Percentiles rank a stretch among this genome's conserved stretches.
phyloP scores from a whole-genome alignment of 2,329 filamentous ascomycete genomes.

The Cadophora sp. region DNA sequence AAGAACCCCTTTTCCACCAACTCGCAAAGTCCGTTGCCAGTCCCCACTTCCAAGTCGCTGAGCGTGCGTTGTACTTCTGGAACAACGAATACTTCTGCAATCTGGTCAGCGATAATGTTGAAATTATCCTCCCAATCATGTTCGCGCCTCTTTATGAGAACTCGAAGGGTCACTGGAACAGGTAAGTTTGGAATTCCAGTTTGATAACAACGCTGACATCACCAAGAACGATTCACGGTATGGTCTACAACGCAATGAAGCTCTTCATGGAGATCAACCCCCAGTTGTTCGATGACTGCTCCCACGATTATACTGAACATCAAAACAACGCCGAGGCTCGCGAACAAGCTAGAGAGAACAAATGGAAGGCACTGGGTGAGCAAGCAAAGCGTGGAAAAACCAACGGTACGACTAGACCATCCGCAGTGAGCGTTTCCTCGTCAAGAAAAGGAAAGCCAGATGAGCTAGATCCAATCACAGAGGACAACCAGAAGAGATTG shows the following conservation, averaged over 20 bases:
- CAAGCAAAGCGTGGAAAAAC: constrained; percentile 75
- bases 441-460: constrained; percentile 62
- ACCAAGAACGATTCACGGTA: constrained; percentile 92
- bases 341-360: constrained; percentile 80
- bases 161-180: constrained; percentile 98
- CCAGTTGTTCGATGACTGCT: constrained; percentile 97
- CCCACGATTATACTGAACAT: constrained; percentile 95
- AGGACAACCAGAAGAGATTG: constrained; percentile 85
- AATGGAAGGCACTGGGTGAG: constrained; percentile 87
- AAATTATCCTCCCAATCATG: constrained; percentile 98
- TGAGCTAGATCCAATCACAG: constrained; percentile 79
- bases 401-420: constrained; percentile 48
- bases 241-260: constrained; percentile 99
- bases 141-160: constrained; percentile 98
- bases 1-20: constrained; percentile 96
- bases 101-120: constrained; percentile 97
- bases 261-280: constrained; percentile 99
- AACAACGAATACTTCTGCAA: constrained; percentile 99
- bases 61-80: constrained; percentile 98
- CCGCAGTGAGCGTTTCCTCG: constrained; percentile 46
- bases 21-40: constrained; percentile 97
- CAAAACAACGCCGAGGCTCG: constrained; percentile 91
- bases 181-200: constrained; percentile 61
- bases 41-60: constrained; percentile 98
- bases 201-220: constrained; percentile 44